Evolutionary conservation across 495 filamentous ascomycete species (phyloP).

Genomic region (Aspergillus bridgeri): DNA sequence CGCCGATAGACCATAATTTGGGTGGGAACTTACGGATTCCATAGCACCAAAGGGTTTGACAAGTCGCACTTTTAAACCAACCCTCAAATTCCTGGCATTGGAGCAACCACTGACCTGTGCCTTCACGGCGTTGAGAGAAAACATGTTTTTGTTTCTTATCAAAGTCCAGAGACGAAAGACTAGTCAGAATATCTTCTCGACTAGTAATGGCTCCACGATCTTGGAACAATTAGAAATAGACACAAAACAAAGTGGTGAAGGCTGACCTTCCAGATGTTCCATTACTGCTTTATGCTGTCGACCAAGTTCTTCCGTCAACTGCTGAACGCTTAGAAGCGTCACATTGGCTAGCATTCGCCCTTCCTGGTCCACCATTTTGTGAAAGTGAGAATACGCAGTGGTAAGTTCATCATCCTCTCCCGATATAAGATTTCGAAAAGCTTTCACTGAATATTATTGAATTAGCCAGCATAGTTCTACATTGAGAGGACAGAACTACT

Average conservation of each 20-base stretch:
- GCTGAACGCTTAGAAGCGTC: neutral
- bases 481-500: neutral
- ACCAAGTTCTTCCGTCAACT: neutral
- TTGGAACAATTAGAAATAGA: neutral
- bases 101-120: neutral
- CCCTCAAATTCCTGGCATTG: neutral
- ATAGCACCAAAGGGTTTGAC: neutral
- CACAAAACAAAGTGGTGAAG: neutral
- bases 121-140: neutral
- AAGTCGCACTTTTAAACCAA: neutral
- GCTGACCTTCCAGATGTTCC: neutral
- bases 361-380: conserved; percentile 1
- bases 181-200: neutral
- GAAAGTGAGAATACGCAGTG: neutral
- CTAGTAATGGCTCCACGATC: neutral
- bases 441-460: neutral
- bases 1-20: neutral
- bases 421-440: neutral
- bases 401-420: conserved; percentile 1
- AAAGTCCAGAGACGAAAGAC: conserved; percentile 1
- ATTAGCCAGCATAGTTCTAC: neutral
- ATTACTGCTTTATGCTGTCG: neutral
- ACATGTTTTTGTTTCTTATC: neutral
- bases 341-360: conserved; percentile 1
- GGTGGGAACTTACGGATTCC: conserved; percentile 1